Evolutionary conservation across 345 rosid species (phyloP).

Genomic region (Dipteronia dyeriana): DNA sequence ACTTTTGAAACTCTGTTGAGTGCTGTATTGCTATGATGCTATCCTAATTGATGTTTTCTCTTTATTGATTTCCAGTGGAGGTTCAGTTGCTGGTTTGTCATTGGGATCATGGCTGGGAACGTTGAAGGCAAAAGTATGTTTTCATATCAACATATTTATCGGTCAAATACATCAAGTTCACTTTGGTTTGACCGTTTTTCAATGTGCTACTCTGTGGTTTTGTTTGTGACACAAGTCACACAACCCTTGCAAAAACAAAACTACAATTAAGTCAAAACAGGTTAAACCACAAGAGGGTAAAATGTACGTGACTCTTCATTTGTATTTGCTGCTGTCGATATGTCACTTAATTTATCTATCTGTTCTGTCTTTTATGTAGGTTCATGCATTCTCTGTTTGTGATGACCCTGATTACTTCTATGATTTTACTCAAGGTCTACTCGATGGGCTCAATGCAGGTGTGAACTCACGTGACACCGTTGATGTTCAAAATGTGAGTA

Average conservation of each 20-base stretch:
- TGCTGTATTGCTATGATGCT: background rate
- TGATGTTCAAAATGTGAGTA: slow-evolving; percentile 69
- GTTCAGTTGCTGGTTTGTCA: slow-evolving; percentile 85
- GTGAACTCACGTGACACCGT: slow-evolving; percentile 67
- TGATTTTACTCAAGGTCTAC: slow-evolving; percentile 76
- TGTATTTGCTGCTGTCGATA: background rate
- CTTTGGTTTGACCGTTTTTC: slow-evolving; percentile 1
- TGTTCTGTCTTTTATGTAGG: slow-evolving; percentile 44
- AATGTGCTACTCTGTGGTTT: slow-evolving; percentile 1
- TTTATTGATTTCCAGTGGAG: slow-evolving; percentile 60
- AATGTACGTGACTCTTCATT: background rate
- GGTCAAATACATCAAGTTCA: background rate
- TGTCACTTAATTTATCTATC: slow-evolving; percentile 15
- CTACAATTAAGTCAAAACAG: background rate
- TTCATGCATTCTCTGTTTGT: slow-evolving; percentile 91
- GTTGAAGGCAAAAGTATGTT: slow-evolving; percentile 75
- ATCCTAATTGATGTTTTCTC: slow-evolving; percentile 7
- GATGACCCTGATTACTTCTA: slow-evolving; percentile 93
- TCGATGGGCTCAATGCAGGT: slow-evolving; percentile 81
- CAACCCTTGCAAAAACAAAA: background rate
- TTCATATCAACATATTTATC: background rate
- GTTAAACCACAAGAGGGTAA: slow-evolving; percentile 1
- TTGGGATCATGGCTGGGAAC: slow-evolving; percentile 76
- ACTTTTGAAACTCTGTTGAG: background rate
- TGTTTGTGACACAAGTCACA: background rate